phyloP scores from a whole-genome alignment of 2,329 filamentous ascomycete species.

The Hypocreales sp. region DNA sequence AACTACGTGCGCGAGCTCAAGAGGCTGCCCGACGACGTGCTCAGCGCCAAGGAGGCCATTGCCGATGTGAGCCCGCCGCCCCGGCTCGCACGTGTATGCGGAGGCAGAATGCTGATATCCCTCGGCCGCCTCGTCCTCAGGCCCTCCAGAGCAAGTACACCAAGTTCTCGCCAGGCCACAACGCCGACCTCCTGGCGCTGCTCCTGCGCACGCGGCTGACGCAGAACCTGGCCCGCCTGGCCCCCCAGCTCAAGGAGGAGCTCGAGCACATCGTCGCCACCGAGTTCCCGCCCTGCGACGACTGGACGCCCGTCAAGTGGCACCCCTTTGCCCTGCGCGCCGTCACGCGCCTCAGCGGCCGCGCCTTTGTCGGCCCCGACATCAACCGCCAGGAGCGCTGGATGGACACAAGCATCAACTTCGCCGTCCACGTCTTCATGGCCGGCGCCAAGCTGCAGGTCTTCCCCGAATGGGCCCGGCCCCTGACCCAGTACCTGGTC shows the following conservation, averaged over 20 bases:
- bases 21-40: constrained; percentile 28
- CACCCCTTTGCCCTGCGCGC: constrained; percentile 34
- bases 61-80: constrained; percentile 20
- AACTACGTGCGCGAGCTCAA: constrained; percentile 29
- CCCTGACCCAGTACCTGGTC: constrained; percentile 28
- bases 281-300: constrained; percentile 33
- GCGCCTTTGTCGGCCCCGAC: constrained; percentile 33
- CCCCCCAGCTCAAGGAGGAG: constrained; percentile 29
- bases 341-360: constrained; percentile 36
- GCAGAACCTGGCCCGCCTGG: constrained; percentile 28
- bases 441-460: constrained; percentile 33
- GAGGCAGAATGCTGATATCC: background rate
- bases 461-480: constrained; percentile 33
- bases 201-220: constrained; percentile 30
- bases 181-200: constrained; percentile 26
- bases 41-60: constrained; percentile 32
- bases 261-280: constrained; percentile 27
- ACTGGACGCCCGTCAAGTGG: constrained; percentile 39
- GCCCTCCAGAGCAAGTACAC: constrained; percentile 36
- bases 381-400: constrained; percentile 36
- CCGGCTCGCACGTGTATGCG: background rate
- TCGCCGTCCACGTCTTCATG: constrained; percentile 31
- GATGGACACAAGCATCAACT: constrained; percentile 36
- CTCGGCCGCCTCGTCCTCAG: constrained; percentile 9
- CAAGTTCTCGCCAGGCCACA: constrained; percentile 29